phyloP scores from a whole-genome alignment of 495 filamentous ascomycete species.

The Hypoxylon perforatum region DNA sequence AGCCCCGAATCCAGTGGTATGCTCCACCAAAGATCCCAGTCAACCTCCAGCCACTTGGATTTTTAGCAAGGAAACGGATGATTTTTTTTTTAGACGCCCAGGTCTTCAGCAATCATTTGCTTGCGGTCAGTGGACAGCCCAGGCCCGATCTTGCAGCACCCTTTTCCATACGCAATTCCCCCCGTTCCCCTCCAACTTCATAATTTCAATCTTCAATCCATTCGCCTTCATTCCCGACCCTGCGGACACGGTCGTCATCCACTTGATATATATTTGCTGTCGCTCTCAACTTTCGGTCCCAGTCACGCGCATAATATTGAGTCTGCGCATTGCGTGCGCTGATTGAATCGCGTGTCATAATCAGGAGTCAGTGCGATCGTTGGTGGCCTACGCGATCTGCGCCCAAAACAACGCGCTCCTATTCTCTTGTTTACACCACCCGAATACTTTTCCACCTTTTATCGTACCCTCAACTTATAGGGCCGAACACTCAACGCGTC shows the following conservation, averaged over 20 bases:
- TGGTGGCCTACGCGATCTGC: conserved; percentile 39
- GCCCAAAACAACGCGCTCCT: conserved; percentile 54
- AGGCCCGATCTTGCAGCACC: conserved; percentile 28
- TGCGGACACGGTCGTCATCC: conserved; percentile 30
- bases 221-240: conserved; percentile 33
- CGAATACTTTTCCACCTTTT: conserved; percentile 36
- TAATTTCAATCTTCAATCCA: conserved; percentile 39
- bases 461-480: conserved; percentile 28
- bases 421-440: conserved; percentile 49
- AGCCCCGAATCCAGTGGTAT: background rate
- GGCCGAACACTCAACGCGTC: conserved; percentile 35
- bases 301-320: conserved; percentile 15
- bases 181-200: conserved; percentile 34
- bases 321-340: conserved; percentile 30
- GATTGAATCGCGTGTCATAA: conserved; percentile 27
- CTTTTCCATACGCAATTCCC: conserved; percentile 30
- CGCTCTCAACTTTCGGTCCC: conserved; percentile 9
- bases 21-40: conserved; percentile 23
- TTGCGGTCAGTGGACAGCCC: conserved; percentile 35
- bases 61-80: conserved; percentile 33
- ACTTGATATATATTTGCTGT: conserved; percentile 30
- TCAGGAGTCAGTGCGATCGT: conserved; percentile 21
- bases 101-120: conserved; percentile 38
- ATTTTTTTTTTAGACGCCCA: conserved; percentile 29
- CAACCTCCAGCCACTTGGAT: conserved; percentile 43